Conservation (phyloP, 345 rosid genomes). For the Brassica napus region DNA sequence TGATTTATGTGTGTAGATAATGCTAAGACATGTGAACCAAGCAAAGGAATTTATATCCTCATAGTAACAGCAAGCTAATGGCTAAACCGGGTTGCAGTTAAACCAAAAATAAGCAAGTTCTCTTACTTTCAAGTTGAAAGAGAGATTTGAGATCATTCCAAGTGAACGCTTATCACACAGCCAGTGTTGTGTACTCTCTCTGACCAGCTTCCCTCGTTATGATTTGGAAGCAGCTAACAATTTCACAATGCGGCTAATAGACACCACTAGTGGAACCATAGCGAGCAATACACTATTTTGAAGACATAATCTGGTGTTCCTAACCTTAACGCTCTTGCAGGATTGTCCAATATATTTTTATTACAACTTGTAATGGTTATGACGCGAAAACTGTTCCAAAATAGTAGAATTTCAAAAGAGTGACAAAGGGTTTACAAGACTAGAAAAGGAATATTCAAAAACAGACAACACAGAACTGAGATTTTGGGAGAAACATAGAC, state of each 20-base stretch:
- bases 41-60: no score
- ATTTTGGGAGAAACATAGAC: background rate
- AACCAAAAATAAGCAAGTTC: background rate
- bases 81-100: background rate
- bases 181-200: background rate
- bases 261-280: background rate
- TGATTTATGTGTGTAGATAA: no score
- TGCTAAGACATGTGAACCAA: no score
- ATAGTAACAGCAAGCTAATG: background rate
- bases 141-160: background rate
- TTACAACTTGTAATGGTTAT: background rate
- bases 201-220: background rate
- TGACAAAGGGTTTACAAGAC: background rate
- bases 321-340: background rate
- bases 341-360: background rate
- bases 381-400: background rate
- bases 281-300: background rate
- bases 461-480: background rate
- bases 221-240: background rate
- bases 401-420: background rate
- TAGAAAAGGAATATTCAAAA: background rate
- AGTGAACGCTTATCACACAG: background rate
- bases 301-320: background rate
- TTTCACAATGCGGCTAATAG: background rate
- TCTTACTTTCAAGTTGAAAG: background rate